These are phyloP conservation scores for Chiua virens DNA, from an alignment of 768 basidiomycete genomes.

Conservation along the genomic window DNA sequence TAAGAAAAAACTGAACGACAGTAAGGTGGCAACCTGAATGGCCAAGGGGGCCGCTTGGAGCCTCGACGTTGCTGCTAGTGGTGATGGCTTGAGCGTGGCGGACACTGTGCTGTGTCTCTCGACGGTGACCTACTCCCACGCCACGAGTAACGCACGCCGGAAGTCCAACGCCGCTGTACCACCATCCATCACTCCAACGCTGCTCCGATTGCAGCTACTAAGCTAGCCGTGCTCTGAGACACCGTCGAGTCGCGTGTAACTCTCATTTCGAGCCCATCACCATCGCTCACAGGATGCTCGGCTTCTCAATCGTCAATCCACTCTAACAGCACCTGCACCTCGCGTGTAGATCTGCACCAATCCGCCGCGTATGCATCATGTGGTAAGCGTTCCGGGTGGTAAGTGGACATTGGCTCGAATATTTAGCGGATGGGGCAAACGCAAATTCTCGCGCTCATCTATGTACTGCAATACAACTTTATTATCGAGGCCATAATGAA, in stretches of 20 bases:
- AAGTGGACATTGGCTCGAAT: not conserved
- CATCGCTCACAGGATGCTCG: not conserved
- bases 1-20: slow-evolving; percentile 1
- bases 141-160: slow-evolving; percentile 20
- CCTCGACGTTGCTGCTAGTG: slow-evolving; percentile 11
- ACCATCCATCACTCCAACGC: too few relatives aligned
- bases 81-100: slow-evolving; percentile 12
- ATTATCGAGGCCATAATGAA: slow-evolving; percentile 1
- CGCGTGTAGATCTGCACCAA: not conserved
- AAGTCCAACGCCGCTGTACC: not conserved
- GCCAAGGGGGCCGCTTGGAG: slow-evolving; percentile 1
- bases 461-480: too few relatives aligned
- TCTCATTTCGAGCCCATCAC: not conserved
- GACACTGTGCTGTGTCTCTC: slow-evolving; percentile 3
- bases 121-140: slow-evolving; percentile 20
- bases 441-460: slow-evolving; percentile 10
- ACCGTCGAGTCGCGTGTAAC: not conserved
- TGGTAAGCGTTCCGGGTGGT: not conserved
- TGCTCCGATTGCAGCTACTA: too few relatives aligned
- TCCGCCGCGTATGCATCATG: slow-evolving; percentile 10
- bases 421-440: too few relatives aligned
- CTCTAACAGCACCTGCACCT: slow-evolving; percentile 9
- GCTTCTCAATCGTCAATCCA: not conserved
- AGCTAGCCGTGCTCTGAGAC: not conserved
- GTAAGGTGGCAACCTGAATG: slow-evolving; percentile 8